Evolutionary conservation across 179 eudicot species (phyloP).

Genomic region (Sideroxylon spinosum): DNA sequence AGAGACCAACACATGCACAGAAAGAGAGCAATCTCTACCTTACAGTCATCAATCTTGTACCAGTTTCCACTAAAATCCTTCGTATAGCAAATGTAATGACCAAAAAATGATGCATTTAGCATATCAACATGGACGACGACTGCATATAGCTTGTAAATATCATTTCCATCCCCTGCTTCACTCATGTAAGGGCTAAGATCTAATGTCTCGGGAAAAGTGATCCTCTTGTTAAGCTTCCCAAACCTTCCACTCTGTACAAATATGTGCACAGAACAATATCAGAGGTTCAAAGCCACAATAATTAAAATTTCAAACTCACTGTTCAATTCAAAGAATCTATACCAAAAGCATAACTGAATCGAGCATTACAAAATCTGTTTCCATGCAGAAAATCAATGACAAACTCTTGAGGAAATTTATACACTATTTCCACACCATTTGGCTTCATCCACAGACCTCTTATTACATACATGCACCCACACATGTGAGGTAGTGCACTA

Average conservation of each 20-base stretch:
- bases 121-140: constrained; percentile 91
- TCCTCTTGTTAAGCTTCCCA: constrained; percentile 88
- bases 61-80: constrained; percentile 75
- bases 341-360: not conserved
- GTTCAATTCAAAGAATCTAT: not conserved
- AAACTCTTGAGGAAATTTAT: no score
- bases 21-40: constrained; percentile 36
- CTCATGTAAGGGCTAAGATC: constrained; percentile 85
- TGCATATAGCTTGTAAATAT: constrained; percentile 71
- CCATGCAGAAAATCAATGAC: not conserved
- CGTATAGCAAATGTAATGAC: constrained; percentile 83
- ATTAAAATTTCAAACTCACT: no score
- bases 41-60: constrained; percentile 83
- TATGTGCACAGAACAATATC: constrained; percentile 33
- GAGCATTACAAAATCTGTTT: no score
- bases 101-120: constrained; percentile 91
- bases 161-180: constrained; percentile 53
- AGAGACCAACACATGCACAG: not conserved
- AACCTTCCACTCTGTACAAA: constrained; percentile 79
- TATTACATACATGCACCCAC: not conserved
- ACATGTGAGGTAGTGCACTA: not conserved
- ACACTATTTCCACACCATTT: not conserved
- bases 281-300: constrained; percentile 42
- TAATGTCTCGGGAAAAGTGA: constrained; percentile 68
- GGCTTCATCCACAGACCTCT: constrained; percentile 3